Evolutionary conservation across 2,329 filamentous ascomycete species (phyloP).

Genomic region (Aspergillus unguis): DNA sequence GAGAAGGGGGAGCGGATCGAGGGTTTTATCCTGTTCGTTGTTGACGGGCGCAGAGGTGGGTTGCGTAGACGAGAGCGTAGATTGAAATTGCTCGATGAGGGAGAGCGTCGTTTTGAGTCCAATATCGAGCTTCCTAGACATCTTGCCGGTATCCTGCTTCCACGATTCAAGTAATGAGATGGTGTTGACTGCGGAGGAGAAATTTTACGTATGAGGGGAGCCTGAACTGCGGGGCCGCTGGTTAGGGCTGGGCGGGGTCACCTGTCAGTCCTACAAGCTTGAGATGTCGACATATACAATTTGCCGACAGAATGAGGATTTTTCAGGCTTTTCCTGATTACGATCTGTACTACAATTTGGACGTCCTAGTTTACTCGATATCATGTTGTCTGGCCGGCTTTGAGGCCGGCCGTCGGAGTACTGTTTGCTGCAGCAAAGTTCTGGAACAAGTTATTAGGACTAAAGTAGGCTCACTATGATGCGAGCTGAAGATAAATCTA

Average conservation of each 20-base stretch:
- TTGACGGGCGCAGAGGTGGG: conserved; percentile 12
- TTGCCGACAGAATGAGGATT: too few species aligned
- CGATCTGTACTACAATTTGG: too few species aligned
- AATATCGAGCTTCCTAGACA: conserved; percentile 31
- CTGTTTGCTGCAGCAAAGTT: too few species aligned
- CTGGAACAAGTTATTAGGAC: too few species aligned
- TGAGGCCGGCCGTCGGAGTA: too few species aligned
- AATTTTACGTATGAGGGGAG: conserved; percentile 23
- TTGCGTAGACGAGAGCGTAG: conserved; percentile 28
- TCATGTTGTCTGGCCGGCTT: too few species aligned
- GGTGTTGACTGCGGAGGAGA: conserved; percentile 15
- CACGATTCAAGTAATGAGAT: neutral
- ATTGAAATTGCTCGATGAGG: conserved; percentile 41
- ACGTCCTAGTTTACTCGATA: too few species aligned
- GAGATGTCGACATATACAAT: neutral
- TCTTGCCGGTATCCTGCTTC: conserved; percentile 15
- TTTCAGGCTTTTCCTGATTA: too few species aligned
- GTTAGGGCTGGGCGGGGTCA: conserved; percentile 34
- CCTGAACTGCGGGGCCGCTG: conserved; percentile 27
- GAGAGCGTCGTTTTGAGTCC: conserved; percentile 34
- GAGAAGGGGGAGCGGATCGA: conserved; percentile 61
- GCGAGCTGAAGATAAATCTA: too few species aligned
- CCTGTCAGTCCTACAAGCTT: conserved; percentile 12
- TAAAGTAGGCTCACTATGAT: too few species aligned
- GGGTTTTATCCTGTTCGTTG: neutral